phyloP scores from a whole-genome alignment of 805 yeast genomes.

The Saccharomycopsis fermentans region DNA sequence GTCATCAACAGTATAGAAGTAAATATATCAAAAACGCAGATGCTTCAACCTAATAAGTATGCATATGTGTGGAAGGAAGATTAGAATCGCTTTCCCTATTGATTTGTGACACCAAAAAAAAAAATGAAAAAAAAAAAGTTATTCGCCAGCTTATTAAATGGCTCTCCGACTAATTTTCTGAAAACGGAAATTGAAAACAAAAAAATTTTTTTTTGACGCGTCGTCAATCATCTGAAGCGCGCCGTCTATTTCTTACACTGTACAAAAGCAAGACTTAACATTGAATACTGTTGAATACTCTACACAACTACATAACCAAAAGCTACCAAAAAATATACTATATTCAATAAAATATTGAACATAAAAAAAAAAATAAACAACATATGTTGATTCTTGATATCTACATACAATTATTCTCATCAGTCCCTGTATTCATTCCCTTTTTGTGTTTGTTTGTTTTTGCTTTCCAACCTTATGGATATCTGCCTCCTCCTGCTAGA shows the following conservation, averaged over 20 bases:
- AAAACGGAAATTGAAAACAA: not conserved
- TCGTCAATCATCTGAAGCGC: not conserved
- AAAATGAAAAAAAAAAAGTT: not conserved
- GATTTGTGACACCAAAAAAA: not conserved
- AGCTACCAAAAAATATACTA: not conserved
- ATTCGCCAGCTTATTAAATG: not conserved
- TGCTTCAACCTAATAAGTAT: not conserved
- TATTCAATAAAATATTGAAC: not conserved
- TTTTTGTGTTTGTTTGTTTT: too few species aligned
- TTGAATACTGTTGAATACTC: not conserved
- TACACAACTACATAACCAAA: not conserved
- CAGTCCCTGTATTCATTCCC: too few species aligned
- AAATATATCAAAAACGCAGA: too few species aligned
- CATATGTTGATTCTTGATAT: too few species aligned
- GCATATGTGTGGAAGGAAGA: not conserved
- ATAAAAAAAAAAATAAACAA: not conserved
- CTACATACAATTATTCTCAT: too few species aligned
- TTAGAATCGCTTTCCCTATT: not conserved
- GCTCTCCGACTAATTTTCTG: not conserved
- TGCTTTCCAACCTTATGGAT: too few species aligned
- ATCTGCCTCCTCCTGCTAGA: too few species aligned
- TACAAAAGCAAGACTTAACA: not conserved
- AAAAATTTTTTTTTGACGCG: not conserved
- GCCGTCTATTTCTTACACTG: slow-evolving; percentile 1
- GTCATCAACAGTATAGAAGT: too few species aligned